A percentile compares a stretch with the other conserved stretches of the same genome.
Evolutionary conservation across 2,329 filamentous ascomycete species (phyloP).

Genomic region (Cladosporium sp.): DNA sequence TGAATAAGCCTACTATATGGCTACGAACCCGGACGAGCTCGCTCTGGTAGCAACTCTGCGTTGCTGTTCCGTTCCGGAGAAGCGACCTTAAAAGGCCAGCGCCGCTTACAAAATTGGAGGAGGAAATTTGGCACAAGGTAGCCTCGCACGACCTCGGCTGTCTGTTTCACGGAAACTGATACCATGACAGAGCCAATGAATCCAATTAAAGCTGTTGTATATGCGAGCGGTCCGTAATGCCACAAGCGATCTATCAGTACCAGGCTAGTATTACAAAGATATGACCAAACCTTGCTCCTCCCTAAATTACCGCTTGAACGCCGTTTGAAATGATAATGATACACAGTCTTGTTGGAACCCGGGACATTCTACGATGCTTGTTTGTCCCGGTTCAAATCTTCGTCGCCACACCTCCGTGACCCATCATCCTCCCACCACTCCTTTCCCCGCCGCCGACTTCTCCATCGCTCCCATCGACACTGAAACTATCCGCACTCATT

Average conservation of each 20-base stretch:
- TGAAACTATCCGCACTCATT: conserved; percentile 17
- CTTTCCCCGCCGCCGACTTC: not conserved
- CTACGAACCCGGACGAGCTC: not conserved
- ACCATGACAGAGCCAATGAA: not conserved
- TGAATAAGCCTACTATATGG: not conserved
- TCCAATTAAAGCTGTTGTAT: not conserved
- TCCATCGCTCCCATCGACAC: conserved; percentile 7
- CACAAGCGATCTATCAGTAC: not conserved
- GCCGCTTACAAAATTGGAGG: not conserved
- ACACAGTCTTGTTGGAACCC: not conserved
- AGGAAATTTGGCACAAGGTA: not conserved
- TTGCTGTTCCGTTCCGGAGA: not conserved
- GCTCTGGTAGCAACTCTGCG: not conserved
- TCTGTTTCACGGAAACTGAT: not conserved
- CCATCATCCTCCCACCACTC: not conserved
- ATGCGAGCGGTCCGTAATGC: not conserved
- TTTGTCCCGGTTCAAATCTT: not conserved
- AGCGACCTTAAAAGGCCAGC: not conserved
- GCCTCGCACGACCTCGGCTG: not conserved
- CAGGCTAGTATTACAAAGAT: conserved; percentile 1
- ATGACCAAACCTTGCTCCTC: not conserved
- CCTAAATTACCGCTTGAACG: not conserved
- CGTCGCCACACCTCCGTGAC: not conserved
- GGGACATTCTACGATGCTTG: not conserved
- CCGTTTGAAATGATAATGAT: not conserved